Percentiles rank a stretch among this genome's conserved stretches.
Conservation (phyloP, 2,329 filamentous ascomycete genomes). For the Pyricularia grisea region DNA sequence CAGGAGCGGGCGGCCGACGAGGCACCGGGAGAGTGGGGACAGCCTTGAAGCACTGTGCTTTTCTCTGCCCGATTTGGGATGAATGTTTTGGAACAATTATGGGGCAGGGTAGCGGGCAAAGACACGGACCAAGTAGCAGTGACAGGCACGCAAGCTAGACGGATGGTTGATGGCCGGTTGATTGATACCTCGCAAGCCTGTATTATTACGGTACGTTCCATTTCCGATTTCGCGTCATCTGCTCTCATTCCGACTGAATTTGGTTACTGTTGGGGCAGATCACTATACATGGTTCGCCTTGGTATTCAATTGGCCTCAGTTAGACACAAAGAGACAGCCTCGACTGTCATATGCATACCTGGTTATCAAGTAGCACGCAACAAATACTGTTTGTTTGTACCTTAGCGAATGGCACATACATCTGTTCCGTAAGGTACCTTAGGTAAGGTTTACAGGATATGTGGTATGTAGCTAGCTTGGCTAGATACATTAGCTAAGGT, state of each 20-base stretch:
- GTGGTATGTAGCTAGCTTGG: not conserved
- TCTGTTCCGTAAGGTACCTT: not conserved
- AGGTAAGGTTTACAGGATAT: not conserved
- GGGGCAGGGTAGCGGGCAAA: not conserved
- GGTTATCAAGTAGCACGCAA: not conserved
- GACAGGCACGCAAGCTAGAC: not conserved
- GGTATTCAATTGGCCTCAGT: not conserved
- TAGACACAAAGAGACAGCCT: no score
- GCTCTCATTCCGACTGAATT: not conserved
- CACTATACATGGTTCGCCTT: not conserved
- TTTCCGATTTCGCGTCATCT: not conserved
- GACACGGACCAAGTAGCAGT: not conserved
- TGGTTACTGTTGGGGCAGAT: not conserved
- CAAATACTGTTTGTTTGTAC: not conserved
- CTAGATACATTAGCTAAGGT: no score
- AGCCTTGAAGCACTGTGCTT: not conserved
- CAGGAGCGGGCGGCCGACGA: slow-evolving; percentile 1
- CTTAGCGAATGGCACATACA: not conserved
- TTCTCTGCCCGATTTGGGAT: not conserved
- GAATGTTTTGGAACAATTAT: not conserved
- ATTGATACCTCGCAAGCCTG: not conserved
- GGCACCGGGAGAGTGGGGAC: not conserved
- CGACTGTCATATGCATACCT: not conserved
- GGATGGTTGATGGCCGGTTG: not conserved
- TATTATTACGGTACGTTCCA: not conserved